Base-by-base conservation (phyloP, 306 rosid species). In the Sesbania bispinosa region DNA sequence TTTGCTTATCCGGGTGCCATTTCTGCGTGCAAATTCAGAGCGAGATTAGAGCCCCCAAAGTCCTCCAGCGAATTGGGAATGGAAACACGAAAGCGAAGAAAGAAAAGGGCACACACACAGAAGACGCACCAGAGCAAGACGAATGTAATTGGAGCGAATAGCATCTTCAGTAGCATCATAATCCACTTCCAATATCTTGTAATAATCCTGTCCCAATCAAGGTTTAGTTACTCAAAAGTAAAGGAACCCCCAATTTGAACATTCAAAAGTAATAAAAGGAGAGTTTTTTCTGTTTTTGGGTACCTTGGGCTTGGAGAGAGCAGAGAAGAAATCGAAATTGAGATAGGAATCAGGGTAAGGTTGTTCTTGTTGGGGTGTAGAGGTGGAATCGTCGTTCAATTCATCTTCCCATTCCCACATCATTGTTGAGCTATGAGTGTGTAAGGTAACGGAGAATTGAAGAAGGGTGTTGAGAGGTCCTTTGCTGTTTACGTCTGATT, bases 1-100 rank as follows among this genome's bases (percentile, higher is more conserved):
- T 89, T 63, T 85, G 88, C 84, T 95, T 95, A 72, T 95, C 99
- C 20, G 99, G 99, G 66, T 91, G 99, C 99, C 99, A 95, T 79
- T 84, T 95, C 99, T 95, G 87, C 80, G 41, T 35, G 45, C 60
- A 82, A 13, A 52, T 38, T 14, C 5, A 51, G 4, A 38, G 8
- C 21, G 3, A 75, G 30, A 36, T 35, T 10, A 19, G 36, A n/a
- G n/a, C n/a, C n/a, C n/a, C n/a, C n/a, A n/a, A n/a, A n/a, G n/a
- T n/a, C n/a, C n/a, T n/a, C n/a, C n/a, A n/a, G n/a, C n/a, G n/a
- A n/a, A n/a, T n/a, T n/a, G n/a, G n/a, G n/a, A n/a, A n/a, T n/a
- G n/a, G n/a, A n/a, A n/a, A n/a, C 21, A 45, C 46, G 30, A 55
- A 41, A 13, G 13, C 21, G 2, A 53, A 20, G 23, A 27, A 11